phyloP scores from a whole-genome alignment of 2,329 filamentous ascomycete genomes.

The Cladophialophora exuberans region DNA sequence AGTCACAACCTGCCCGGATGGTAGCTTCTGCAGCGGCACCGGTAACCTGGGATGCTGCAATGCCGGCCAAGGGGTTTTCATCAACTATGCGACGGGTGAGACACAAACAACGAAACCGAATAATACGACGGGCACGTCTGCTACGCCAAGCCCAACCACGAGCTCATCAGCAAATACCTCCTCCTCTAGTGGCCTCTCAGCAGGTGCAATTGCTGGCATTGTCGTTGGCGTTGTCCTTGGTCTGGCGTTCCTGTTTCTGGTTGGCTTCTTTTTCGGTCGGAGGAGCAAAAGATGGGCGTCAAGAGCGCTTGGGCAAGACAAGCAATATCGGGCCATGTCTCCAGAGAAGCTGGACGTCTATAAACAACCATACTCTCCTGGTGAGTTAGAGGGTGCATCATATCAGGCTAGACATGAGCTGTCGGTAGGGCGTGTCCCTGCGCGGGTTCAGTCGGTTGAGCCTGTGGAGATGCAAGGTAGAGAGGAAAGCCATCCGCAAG shows the following conservation, averaged over 20 bases:
- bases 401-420: background rate
- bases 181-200: background rate
- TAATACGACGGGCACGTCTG: background rate
- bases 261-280: background rate
- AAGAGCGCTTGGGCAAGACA: background rate
- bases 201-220: background rate
- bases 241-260: background rate
- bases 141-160: too few relatives aligned
- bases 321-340: background rate
- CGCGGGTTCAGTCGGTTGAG: background rate
- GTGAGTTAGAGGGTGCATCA: background rate
- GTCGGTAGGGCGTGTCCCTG: background rate
- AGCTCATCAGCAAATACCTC: too few relatives aligned
- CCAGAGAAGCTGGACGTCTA: background rate
- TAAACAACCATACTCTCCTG: background rate
- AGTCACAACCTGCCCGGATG: background rate
- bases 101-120: background rate
- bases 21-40: background rate
- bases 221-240: background rate
- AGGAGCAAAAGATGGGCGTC: background rate
- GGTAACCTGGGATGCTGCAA: background rate
- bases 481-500: too few relatives aligned
- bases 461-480: constrained; percentile 1
- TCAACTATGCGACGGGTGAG: background rate
- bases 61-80: background rate